Evolutionary conservation across 1,284 basidiomycete genomes (phyloP), one percentile per base, ranked within the genome.

Genomic region (Pseudozyma thailandica): DNA sequence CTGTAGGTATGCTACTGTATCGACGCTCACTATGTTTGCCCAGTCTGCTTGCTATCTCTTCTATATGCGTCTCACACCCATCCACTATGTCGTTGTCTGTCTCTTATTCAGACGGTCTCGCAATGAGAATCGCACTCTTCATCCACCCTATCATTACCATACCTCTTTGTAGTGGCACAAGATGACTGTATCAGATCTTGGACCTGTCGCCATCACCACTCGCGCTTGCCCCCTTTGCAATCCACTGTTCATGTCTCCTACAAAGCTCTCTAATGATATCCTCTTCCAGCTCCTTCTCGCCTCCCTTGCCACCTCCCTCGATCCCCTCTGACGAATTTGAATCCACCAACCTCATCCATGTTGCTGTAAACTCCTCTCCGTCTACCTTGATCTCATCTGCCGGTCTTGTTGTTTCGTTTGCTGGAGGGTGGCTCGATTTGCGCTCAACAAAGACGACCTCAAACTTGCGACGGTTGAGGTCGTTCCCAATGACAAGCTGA

Each of bases 401-500:
- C 16, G 41, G 52, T 21, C 31, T 28, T 15, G 9, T 10, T 6
- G 25, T 4, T 23, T 30, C 8, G 13, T 31, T 18, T 10, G 46
- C 6, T 10, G 25, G 15, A 21, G 50, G 23, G 7, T 21, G 51
- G 16, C 18, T 41, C 18, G 49, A 15, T 12, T 37, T 46, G 10
- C 80, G 79, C 72, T 85, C 84, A 28, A 98, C 91, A 78, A 98
- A 92, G 3, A 95, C 91, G 53, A 98, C 94, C 82, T 94, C 91
- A 74, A 88, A 88, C 84, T 98, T 98, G 52, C 95, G 88, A 45
- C 88, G 86, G 78, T 94, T 88, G 13, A 98, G 88, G 63, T 95
- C 91, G 83, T 98, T 98, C 25, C 92, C 95, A 74, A 98, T 93
- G 47, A 98, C 96, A 25, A 97, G 89, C 83, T 98, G 94, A 83